Evolutionary conservation across 2,329 filamentous ascomycete species (phyloP).

Genomic region (Dissoconium aciculare): DNA sequence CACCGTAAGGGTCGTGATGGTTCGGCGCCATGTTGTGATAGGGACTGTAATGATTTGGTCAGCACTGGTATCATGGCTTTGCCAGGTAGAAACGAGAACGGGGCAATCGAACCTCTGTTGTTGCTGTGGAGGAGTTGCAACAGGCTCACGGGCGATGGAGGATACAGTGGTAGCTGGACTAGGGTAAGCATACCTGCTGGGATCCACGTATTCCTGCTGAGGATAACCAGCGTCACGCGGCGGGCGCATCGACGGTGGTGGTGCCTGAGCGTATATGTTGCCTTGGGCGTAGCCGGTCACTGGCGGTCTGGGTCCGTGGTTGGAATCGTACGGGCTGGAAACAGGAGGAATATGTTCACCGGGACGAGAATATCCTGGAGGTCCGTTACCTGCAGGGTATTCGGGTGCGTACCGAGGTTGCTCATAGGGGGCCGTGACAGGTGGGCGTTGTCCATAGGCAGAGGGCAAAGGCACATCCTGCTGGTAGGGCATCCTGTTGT

Average conservation of each 20-base stretch:
- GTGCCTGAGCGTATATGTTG: too few relatives aligned
- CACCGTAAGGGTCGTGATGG: slow-evolving; percentile 19
- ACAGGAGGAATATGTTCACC: slow-evolving; percentile 23
- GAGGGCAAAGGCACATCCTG: slow-evolving; percentile 14
- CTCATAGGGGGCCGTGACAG: slow-evolving; percentile 15
- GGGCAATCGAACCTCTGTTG: slow-evolving; percentile 23
- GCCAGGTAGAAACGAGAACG: too few relatives aligned
- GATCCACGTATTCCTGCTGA: slow-evolving; percentile 19
- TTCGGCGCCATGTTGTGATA: slow-evolving; percentile 15
- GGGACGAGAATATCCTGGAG: slow-evolving; percentile 22
- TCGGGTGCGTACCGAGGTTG: slow-evolving; percentile 20
- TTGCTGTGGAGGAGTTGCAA: slow-evolving; percentile 16
- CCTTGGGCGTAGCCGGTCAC: slow-evolving; percentile 1
- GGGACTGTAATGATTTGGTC: slow-evolving; percentile 18
- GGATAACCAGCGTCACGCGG: slow-evolving; percentile 17
- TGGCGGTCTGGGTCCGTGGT: slow-evolving; percentile 2
- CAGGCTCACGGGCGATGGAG: slow-evolving; percentile 17
- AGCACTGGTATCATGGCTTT: slow-evolving; percentile 1
- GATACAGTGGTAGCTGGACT: slow-evolving; percentile 22
- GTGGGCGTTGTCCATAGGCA: slow-evolving; percentile 14
- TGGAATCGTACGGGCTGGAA: slow-evolving; percentile 7
- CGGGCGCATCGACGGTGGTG: slow-evolving; percentile 11
- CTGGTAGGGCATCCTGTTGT: slow-evolving; percentile 15
- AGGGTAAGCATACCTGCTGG: slow-evolving; percentile 23
- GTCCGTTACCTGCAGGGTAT: slow-evolving; percentile 19